A percentile compares a stretch with the other conserved stretches of the same genome.
phyloP scores from a whole-genome alignment of 257 asterid species.

The Fraxinus anomala region DNA sequence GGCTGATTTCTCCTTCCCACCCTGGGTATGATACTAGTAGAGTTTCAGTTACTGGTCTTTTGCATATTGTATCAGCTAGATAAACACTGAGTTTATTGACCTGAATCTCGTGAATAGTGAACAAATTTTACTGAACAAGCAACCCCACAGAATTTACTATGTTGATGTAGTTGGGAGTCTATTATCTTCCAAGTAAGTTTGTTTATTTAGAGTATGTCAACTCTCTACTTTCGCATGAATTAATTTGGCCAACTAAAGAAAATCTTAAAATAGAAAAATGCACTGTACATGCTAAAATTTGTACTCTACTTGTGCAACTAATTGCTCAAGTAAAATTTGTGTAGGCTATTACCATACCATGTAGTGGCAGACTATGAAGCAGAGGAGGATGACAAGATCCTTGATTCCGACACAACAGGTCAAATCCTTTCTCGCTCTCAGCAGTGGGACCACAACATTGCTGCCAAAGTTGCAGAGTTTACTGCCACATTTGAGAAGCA shows the following conservation, averaged over 20 bases:
- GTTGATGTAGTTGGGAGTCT: not conserved
- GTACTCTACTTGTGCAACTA: not conserved
- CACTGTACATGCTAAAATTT: not conserved
- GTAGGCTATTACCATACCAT: conserved; percentile 93
- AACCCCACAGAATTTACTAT: not conserved
- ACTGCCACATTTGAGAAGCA: conserved; percentile 97
- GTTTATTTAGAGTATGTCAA: not conserved
- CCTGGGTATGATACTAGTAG: not conserved
- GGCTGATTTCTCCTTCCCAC: not conserved
- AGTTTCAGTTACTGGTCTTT: not conserved
- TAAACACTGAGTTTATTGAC: not conserved
- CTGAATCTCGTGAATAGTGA: not conserved
- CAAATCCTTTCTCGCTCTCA: conserved; percentile 91
- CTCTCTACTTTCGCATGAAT: not conserved
- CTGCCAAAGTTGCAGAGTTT: conserved; percentile 97
- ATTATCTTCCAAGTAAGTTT: not conserved
- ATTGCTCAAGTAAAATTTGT: conserved; percentile 19
- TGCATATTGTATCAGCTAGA: not conserved
- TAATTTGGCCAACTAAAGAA: too few species aligned
- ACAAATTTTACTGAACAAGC: not conserved
- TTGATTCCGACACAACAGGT: conserved; percentile 88
- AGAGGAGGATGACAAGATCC: conserved; percentile 98
- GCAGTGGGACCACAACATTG: conserved; percentile 97
- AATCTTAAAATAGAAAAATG: not conserved
- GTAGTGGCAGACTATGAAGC: conserved; percentile 99